These are phyloP conservation scores for Poronia punctata DNA, from an alignment of 495 filamentous ascomycete species.

Conservation along the genomic window DNA sequence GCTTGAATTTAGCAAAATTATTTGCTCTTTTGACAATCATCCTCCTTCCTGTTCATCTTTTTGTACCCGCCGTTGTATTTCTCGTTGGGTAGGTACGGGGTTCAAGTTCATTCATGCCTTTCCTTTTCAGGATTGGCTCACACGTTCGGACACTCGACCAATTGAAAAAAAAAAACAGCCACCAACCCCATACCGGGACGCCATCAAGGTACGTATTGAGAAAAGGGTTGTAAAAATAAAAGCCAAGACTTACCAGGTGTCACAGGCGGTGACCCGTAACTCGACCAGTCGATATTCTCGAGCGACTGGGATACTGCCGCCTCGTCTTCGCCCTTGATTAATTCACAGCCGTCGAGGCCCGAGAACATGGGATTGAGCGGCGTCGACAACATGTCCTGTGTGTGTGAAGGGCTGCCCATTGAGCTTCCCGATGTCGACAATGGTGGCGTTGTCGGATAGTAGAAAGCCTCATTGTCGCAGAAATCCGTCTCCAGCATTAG, in stretches of 20 bases:
- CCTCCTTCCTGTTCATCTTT: no score
- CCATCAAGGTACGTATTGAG: constrained; percentile 9
- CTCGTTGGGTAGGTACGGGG: no score
- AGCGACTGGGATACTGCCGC: constrained; percentile 70
- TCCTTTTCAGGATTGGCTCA: background rate
- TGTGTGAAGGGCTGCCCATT: constrained; percentile 75
- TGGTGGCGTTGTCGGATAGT: constrained; percentile 82
- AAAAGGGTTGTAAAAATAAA: constrained; percentile 15
- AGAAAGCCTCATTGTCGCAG: constrained; percentile 57
- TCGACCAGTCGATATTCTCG: constrained; percentile 68
- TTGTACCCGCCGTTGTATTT: no score
- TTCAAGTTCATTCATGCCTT: no score
- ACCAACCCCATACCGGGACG: background rate
- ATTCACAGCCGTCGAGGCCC: constrained; percentile 63
- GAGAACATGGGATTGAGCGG: constrained; percentile 78
- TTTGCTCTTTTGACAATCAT: no score
- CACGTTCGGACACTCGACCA: background rate
- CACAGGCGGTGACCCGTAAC: constrained; percentile 74
- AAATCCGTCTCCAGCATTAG: constrained; percentile 78
- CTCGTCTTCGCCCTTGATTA: constrained; percentile 68
- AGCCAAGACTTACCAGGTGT: constrained; percentile 75
- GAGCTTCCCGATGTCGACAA: constrained; percentile 77
- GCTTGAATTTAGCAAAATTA: no score
- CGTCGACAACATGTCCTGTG: constrained; percentile 68
- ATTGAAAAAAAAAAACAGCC: constrained; percentile 12